Base-by-base conservation (phyloP, 495 filamentous ascomycete genomes). In the Hypoxylon trugodes region DNA sequence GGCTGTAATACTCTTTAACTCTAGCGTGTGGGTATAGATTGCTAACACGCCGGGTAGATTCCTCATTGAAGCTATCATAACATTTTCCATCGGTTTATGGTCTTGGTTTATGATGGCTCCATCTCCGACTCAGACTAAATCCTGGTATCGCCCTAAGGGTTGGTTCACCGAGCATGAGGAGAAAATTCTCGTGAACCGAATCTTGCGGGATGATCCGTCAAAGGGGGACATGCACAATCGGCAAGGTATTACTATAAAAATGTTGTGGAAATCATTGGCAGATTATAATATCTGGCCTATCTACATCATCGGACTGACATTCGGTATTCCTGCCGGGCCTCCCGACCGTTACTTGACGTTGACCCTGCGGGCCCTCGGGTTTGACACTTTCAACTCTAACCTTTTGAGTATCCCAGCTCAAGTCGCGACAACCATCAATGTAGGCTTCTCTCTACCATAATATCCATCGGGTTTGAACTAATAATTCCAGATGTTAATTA, bases 221-320 rank as follows among this genome's bases (percentile, higher is more conserved):
- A 89, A 90, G 66, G 84, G 85, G 19, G 78, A 78, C 54, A 83
- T 83, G 82, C 77, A 82, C 65, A 81, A 79, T 42, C 74, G 88
- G 3, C 85, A 91, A 72, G 83, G 81, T 1, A 71, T 93, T 6
- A 82, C 79, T 0, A 80, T 78, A 0, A 84, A 73, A 21, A 71
- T 80, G 18, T 76, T 92, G n/a, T 86, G 82, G 79, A 61, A 81
- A n/a, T 78, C 81, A 1, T 57, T 91, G 1, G 81, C 71, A 21
- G 89, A 92, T 69, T 91, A 84, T 42, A 85, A 93, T 51, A 77
- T 93, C 71, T 92, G 88, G 86, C 84, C 86, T 0, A 80, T 90
- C 22, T 92, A 90, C 62, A 61, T 88, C 13, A 64, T 90, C 3
- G 87, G 89, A 7, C 43, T 92, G 3, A 73, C 76, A 0, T 86